phyloP scores from a whole-genome alignment of 176 grass and related monocot genomes.

The Ananas comosus region DNA sequence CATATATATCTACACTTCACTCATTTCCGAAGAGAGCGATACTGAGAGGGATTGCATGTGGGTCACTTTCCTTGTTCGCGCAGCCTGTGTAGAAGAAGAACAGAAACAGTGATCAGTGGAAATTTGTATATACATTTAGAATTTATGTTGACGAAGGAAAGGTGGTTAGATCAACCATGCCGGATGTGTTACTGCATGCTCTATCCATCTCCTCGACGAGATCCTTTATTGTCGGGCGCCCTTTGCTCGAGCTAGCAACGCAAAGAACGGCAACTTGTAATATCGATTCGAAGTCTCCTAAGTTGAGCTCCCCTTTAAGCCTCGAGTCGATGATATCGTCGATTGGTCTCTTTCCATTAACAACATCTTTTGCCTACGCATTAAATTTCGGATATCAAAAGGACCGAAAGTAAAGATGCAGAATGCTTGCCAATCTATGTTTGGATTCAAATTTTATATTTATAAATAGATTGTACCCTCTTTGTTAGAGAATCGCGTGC shows the following conservation, averaged over 20 bases:
- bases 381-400: too few species aligned
- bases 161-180: constrained; percentile 23
- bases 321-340: constrained; percentile 43
- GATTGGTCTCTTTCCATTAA: constrained; percentile 30
- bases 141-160: not conserved
- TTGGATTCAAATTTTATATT: too few species aligned
- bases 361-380: constrained; percentile 47
- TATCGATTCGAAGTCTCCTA: constrained; percentile 42
- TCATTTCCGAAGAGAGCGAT: too few species aligned
- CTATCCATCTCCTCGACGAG: constrained; percentile 44
- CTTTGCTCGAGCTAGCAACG: constrained; percentile 37
- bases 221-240: constrained; percentile 42
- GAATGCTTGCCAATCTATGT: too few species aligned
- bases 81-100: not conserved
- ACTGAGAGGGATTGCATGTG: too few species aligned
- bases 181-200: constrained; percentile 26
- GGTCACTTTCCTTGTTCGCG: not conserved
- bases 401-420: not conserved
- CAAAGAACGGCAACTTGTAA: constrained; percentile 39
- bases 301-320: constrained; percentile 32
- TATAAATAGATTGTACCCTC: constrained; percentile 25
- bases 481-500: constrained; percentile 47
- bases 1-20: too few species aligned
- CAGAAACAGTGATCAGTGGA: not conserved
- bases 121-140: not conserved